Base-by-base conservation (phyloP, 176 grass and related monocot species). In the Cenchrus purpureus region DNA sequence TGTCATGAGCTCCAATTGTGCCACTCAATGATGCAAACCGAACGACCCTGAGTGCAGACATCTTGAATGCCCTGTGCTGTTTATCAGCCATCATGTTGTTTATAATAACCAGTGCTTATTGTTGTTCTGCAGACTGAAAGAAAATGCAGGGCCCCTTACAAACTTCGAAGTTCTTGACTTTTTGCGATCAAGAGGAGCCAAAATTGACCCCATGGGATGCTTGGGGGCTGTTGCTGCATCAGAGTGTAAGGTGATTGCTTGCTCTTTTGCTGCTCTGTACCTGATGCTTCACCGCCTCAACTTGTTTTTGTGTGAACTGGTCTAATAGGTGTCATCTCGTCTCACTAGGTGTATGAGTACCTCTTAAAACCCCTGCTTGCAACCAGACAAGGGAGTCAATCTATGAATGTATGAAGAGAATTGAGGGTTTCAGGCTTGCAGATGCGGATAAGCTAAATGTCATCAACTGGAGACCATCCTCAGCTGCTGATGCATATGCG, bases 151-250 rank as follows among this genome's bases (percentile, higher is more conserved):
- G 1, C 1, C 43, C 15, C 87, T 97, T 43, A 98, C 93, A 55
- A 98, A 98, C 68, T 95, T 88, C n/a, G 93, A 98, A 79, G 95
- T 98, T 22, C 79, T 93, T 54, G 87, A 98, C 56, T 95, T 95
- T 72, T 76, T 98, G 66, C 87, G 69, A 14, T 82, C 82, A 54
- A 98, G 93, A 88, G 93, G 89, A 19, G 95, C 93, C 22, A 93
- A 86, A 78, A 85, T 67, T 28, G 90, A 97, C 43, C 95, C 92
- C 12, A 97, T 97, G 90, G 92, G 92, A 53, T 97, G 95, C 50
- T 81, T 97, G 79, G 95, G 95, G 58, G 84, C 86, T 44, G 95
- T 92, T 59, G 73, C 90, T 45, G 88, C 88, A 75, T 94, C 95
- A 32, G 95, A 94, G 75, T 94, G 95, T 81, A 94, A 97, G 92